These are phyloP conservation scores for Aspergillus pseudoterreus DNA, from an alignment of 2,329 filamentous ascomycete genomes.

Conservation along the genomic window DNA sequence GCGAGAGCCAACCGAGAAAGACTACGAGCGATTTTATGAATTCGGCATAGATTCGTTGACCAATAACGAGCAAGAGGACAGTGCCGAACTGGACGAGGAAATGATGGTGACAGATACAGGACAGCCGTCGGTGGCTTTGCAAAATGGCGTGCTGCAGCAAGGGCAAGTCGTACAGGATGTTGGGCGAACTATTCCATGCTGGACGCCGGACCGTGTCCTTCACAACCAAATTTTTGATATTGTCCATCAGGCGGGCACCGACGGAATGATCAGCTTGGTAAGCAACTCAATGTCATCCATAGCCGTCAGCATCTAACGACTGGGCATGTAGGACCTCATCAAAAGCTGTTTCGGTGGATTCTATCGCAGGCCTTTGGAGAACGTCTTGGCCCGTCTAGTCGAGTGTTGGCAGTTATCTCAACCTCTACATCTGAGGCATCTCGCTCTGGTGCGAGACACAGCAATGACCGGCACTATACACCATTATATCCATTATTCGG, in stretches of 20 bases:
- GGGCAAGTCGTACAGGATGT: conserved; percentile 25
- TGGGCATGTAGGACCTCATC: conserved; percentile 36
- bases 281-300: conserved; percentile 10
- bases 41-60: conserved; percentile 26
- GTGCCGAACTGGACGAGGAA: conserved; percentile 34
- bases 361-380: conserved; percentile 54
- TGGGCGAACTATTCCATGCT: conserved; percentile 46
- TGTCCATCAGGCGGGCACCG: conserved; percentile 43
- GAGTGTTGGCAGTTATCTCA: conserved; percentile 58
- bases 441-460: conserved; percentile 55
- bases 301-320: background rate
- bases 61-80: conserved; percentile 25
- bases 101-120: conserved; percentile 22
- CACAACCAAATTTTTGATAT: conserved; percentile 52
- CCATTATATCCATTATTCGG: conserved; percentile 55
- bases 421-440: conserved; percentile 54
- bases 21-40: conserved; percentile 39
- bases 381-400: conserved; percentile 49
- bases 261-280: conserved; percentile 49
- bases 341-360: conserved; percentile 46
- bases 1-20: conserved; percentile 38
- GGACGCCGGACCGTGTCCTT: conserved; percentile 52
- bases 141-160: conserved; percentile 16
- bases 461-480: conserved; percentile 44
- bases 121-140: conserved; percentile 7